phyloP scores from a whole-genome alignment of 176 grass and related monocot genomes.

The Oryza brachyantha region DNA sequence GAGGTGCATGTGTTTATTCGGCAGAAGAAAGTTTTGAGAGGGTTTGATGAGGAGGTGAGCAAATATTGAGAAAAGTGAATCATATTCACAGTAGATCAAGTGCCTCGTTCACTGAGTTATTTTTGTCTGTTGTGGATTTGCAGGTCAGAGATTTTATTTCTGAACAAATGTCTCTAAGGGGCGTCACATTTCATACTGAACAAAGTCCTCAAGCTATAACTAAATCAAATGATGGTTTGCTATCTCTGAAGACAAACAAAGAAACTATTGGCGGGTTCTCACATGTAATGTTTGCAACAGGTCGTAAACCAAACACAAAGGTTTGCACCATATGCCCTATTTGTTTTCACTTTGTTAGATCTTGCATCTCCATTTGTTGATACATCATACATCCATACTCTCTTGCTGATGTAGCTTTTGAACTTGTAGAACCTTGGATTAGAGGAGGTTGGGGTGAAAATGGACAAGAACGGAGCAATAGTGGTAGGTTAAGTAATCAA shows the following conservation, averaged over 20 bases:
- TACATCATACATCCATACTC: not conserved
- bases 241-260: conserved; percentile 78
- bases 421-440: conserved; percentile 64
- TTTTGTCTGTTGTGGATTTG: conserved; percentile 23
- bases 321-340: conserved; percentile 5
- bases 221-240: conserved; percentile 62
- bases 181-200: conserved; percentile 75
- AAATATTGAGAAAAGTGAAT: not conserved
- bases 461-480: conserved; percentile 61
- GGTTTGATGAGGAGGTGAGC: conserved; percentile 83
- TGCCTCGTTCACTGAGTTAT: conserved; percentile 3
- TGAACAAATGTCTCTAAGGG: conserved; percentile 73
- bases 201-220: conserved; percentile 59
- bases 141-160: conserved; percentile 76
- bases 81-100: not conserved
- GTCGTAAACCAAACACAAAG: conserved; percentile 73
- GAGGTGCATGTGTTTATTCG: conserved; percentile 83
- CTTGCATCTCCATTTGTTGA: not conserved
- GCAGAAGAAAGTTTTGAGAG: conserved; percentile 72
- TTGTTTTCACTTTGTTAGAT: conserved; percentile 24
- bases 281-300: conserved; percentile 87
- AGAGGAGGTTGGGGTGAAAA: conserved; percentile 67
- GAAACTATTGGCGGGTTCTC: conserved; percentile 73
- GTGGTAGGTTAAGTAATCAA: conserved; percentile 47
- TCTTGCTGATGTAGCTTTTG: conserved; percentile 12